Base-by-base conservation (phyloP, 2,329 filamentous ascomycete species). In the Cytospora piceae region DNA sequence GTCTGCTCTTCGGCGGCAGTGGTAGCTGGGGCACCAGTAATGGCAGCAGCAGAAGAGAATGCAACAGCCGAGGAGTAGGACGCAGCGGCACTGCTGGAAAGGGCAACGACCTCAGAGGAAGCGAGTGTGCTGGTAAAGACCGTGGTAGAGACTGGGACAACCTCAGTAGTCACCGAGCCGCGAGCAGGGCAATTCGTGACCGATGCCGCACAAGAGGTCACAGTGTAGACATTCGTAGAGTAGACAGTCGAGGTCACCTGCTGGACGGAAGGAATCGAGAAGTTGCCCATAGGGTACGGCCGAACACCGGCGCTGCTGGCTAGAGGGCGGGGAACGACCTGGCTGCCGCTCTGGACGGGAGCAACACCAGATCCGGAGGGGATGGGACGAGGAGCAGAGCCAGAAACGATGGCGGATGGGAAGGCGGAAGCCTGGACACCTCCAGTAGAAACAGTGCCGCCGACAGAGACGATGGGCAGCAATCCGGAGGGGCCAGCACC, bases 171-270 rank as follows among this genome's bases (percentile, higher is more conserved):
- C 17, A 71, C 27, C 9, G 61, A 57, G 52, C 58, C 63, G 11
- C 64, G 56, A 2, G 68, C 68, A 6, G 73, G 73, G 66, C 73
- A 74, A 68, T 74, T 72, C 4, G 70, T 65, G 3, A 71, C 64
- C n/a, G 62, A 51, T 0, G 70, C 67, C 1, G 71, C 73, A 67
- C 70, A 73, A 29, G 64, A 70, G 2, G 72, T 72, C 2, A 72
- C 69, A 3, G 69, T 68, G 67, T 70, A 69, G 17, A 69, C 65
- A 24, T 39, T 67, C 6, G 67, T 68, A 54, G 49, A 29, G 55
- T 67, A 68, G 7, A 68, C 52, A 37, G 67, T 70, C 60, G 66
- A 65, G 0, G 69, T 71, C 11, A 70, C 67, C 24, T 67, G 22
- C 55, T 67, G 46, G 5, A 64, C 60, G 15, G 39, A 37, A 17